Evolutionary conservation across 305 asterid genomes (phyloP).

Genomic region (Fraxinus ornus): DNA sequence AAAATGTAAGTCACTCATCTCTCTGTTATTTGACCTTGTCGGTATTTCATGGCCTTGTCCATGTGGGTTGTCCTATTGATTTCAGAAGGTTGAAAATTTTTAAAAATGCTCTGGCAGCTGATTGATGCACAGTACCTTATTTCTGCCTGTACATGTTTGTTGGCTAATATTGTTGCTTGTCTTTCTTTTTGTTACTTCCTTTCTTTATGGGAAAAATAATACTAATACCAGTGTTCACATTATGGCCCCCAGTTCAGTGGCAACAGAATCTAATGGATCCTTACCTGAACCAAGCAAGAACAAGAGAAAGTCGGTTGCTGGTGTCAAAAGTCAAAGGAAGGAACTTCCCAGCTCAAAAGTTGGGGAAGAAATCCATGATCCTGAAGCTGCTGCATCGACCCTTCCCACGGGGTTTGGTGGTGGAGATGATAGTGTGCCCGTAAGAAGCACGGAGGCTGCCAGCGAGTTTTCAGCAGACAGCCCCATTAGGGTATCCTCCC

Average conservation of each 20-base stretch:
- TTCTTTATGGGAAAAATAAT: constrained; percentile 11
- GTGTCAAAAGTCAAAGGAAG: not conserved
- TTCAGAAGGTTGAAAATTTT: not conserved
- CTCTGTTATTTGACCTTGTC: not conserved
- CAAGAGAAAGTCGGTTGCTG: constrained; percentile 37
- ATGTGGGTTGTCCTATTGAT: not conserved
- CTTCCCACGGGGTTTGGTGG: constrained; percentile 31
- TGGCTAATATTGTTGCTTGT: not conserved
- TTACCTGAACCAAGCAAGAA: constrained; percentile 41
- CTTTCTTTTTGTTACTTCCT: constrained; percentile 2
- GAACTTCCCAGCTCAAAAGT: constrained; percentile 27
- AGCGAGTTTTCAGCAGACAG: constrained; percentile 67
- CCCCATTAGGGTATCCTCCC: constrained; percentile 42
- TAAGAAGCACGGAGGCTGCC: constrained; percentile 42
- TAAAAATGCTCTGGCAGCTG: not conserved
- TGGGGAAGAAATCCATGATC: constrained; percentile 41
- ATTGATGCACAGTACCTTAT: not conserved
- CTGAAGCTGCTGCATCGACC: constrained; percentile 34
- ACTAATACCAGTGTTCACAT: constrained; percentile 13
- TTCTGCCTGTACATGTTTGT: not conserved
- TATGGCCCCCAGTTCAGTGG: constrained; percentile 52
- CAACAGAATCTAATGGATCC: constrained; percentile 52
- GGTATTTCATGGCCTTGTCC: not conserved
- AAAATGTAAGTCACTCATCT: constrained; percentile 50
- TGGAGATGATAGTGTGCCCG: constrained; percentile 38